Evolutionary conservation across 805 yeast genomes (phyloP).

Genomic region (Saturnispora serradocipensis): DNA sequence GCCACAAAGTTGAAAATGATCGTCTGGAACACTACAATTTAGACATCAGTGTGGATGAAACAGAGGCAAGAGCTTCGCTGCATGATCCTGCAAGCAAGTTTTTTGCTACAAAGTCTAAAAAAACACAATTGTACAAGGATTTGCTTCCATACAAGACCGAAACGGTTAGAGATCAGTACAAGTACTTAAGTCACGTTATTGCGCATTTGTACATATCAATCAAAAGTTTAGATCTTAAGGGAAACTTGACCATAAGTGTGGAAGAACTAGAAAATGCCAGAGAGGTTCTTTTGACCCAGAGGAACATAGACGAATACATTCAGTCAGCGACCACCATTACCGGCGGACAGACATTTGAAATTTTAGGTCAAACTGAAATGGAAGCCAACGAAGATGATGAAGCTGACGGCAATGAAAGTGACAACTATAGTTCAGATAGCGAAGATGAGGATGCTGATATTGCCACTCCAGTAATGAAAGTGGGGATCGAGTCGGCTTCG

Average conservation of each 20-base stretch:
- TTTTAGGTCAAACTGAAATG: slow-evolving; percentile 17
- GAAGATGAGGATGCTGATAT: slow-evolving; percentile 33
- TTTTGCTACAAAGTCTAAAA: slow-evolving; percentile 18
- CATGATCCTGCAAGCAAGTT: slow-evolving; percentile 17
- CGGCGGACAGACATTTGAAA: slow-evolving; percentile 27
- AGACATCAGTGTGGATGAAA: slow-evolving; percentile 49
- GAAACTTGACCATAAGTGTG: slow-evolving; percentile 56
- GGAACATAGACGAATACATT: slow-evolving; percentile 41
- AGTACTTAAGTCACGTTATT: slow-evolving; percentile 70
- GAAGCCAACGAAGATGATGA: slow-evolving; percentile 32
- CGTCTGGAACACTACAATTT: slow-evolving; percentile 32
- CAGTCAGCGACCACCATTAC: slow-evolving; percentile 36
- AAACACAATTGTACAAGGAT: slow-evolving; percentile 17
- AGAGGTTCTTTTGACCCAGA: slow-evolving; percentile 17
- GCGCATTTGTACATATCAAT: slow-evolving; percentile 73
- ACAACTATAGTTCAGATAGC: slow-evolving; percentile 27
- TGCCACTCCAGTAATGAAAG: slow-evolving; percentile 46
- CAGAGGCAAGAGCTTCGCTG: slow-evolving; percentile 20
- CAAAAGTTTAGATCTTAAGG: slow-evolving; percentile 64
- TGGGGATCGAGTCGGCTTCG: slow-evolving; percentile 59
- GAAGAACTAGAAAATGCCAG: slow-evolving; percentile 48
- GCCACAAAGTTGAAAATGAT: slow-evolving; percentile 14
- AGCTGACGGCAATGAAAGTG: slow-evolving; percentile 29
- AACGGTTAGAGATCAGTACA: slow-evolving; percentile 55
- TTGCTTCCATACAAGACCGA: slow-evolving; percentile 69